Conservation (phyloP, 768 basidiomycete genomes). For the Tricholoma hemisulphureum region DNA sequence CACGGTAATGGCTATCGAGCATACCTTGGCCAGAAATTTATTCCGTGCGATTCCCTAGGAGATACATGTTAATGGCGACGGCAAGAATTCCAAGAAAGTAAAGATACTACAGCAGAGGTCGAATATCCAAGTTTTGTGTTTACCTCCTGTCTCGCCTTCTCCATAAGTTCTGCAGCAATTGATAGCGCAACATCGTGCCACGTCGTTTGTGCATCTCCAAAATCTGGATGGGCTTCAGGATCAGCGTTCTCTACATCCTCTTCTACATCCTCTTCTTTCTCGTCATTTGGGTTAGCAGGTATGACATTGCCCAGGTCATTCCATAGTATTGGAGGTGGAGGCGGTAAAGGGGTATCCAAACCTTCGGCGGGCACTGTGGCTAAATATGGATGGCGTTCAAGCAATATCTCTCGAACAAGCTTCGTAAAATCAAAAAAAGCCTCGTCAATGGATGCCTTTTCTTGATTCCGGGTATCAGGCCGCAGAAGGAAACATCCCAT, state of each 20-base stretch:
- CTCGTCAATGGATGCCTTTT: constrained; percentile 98
- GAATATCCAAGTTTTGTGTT: constrained; percentile 79
- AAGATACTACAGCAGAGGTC: constrained; percentile 71
- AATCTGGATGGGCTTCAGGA: neutral
- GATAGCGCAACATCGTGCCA: constrained; percentile 95
- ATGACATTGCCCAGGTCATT: constrained; percentile 58
- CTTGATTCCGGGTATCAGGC: constrained; percentile 37
- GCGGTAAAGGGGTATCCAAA: constrained; percentile 73
- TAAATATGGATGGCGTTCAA: constrained; percentile 77
- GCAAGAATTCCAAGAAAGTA: neutral
- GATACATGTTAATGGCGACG: neutral
- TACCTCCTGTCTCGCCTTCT: constrained; percentile 68
- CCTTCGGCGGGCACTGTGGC: constrained; percentile 68
- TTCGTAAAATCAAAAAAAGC: constrained; percentile 91
- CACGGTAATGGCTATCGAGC: neutral
- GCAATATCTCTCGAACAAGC: constrained; percentile 71
- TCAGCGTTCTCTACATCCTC: neutral
- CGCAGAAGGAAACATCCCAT: neutral
- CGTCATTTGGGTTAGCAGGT: constrained; percentile 43
- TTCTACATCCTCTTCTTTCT: neutral
- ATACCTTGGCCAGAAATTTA: constrained; percentile 92
- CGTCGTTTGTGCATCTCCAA: constrained; percentile 42
- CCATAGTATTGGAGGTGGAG: constrained; percentile 68
- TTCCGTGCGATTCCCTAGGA: constrained; percentile 84
- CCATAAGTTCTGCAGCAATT: constrained; percentile 85